A percentile compares a stretch with the other conserved stretches of the same genome.
These are phyloP conservation scores for Quercus tomentella DNA, from an alignment of 331 rosid species.

Conservation along the genomic window DNA sequence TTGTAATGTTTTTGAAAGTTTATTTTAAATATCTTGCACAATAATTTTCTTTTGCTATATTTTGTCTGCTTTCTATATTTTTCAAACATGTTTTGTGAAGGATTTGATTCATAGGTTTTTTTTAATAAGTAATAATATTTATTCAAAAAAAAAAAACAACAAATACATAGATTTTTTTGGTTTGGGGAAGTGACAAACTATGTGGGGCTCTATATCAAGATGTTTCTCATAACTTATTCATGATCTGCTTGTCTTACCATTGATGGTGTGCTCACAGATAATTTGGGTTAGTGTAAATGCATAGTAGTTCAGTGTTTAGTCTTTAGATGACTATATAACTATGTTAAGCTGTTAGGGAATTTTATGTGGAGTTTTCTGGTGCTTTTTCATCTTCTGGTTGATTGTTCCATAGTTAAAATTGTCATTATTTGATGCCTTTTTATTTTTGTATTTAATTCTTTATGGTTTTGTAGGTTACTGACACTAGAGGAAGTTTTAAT, in stretches of 20 bases:
- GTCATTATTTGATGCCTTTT: not conserved
- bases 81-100: not conserved
- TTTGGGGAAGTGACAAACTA: not conserved
- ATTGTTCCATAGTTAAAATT: not conserved
- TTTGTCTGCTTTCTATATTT: not conserved
- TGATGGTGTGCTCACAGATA: not conserved
- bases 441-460: not conserved
- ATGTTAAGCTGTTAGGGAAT: not conserved
- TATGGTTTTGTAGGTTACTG: slow-evolving; percentile 46
- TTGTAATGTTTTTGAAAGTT: not conserved
- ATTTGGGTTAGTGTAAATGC: not conserved
- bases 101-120: not conserved
- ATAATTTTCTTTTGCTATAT: not conserved
- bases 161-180: not conserved
- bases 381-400: not conserved
- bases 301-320: not conserved
- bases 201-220: not conserved
- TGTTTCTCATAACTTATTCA: too few relatives aligned
- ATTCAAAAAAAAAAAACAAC: too few relatives aligned
- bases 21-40: not conserved
- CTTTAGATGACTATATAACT: not conserved
- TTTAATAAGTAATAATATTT: too few relatives aligned
- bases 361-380: not conserved
- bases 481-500: slow-evolving; percentile 37
- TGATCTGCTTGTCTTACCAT: not conserved